These are phyloP conservation scores for Parsonsia alboflavescens DNA, from an alignment of 257 asterid species.

Conservation along the genomic window DNA sequence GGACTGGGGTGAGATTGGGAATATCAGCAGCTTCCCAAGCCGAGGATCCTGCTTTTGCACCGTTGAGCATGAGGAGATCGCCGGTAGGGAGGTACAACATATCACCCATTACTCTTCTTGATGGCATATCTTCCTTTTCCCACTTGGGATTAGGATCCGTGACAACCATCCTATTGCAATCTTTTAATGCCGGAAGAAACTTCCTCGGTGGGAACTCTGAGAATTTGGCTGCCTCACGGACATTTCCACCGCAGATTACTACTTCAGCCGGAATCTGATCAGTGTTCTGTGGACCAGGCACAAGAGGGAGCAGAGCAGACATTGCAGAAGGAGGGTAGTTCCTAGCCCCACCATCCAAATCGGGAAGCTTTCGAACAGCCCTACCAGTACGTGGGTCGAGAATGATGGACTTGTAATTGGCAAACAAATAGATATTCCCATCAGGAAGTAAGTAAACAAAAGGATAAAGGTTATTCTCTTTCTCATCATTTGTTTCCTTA, in stretches of 20 bases:
- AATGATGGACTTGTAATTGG: slow-evolving; percentile 61
- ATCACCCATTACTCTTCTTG: slow-evolving; percentile 78
- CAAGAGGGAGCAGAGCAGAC: slow-evolving; percentile 73
- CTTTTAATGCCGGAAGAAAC: slow-evolving; percentile 49
- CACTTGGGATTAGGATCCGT: slow-evolving; percentile 31
- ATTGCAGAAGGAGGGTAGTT: slow-evolving; percentile 77
- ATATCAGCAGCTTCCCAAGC: slow-evolving; percentile 70
- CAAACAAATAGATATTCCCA: slow-evolving; percentile 69
- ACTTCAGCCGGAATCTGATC: slow-evolving; percentile 31
- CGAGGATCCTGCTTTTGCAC: slow-evolving; percentile 68
- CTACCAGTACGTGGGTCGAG: slow-evolving; percentile 58
- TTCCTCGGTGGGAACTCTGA: slow-evolving; percentile 39
- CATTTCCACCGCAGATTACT: slow-evolving; percentile 73
- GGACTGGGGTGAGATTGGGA: slow-evolving; percentile 55
- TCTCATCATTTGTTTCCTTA: slow-evolving; percentile 40
- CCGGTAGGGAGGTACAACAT: slow-evolving; percentile 68
- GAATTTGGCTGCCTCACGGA: slow-evolving; percentile 39
- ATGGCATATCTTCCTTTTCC: slow-evolving; percentile 75
- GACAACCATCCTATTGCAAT: slow-evolving; percentile 55
- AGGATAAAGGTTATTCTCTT: slow-evolving; percentile 80
- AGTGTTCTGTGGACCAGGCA: slow-evolving; percentile 25
- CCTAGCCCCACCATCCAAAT: slow-evolving; percentile 56
- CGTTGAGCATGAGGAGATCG: slow-evolving; percentile 52
- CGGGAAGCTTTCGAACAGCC: slow-evolving; percentile 47
- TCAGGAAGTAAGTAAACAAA: slow-evolving; percentile 81